phyloP scores from a whole-genome alignment of 2,329 filamentous ascomycete species.

The Penicillium sp. region DNA sequence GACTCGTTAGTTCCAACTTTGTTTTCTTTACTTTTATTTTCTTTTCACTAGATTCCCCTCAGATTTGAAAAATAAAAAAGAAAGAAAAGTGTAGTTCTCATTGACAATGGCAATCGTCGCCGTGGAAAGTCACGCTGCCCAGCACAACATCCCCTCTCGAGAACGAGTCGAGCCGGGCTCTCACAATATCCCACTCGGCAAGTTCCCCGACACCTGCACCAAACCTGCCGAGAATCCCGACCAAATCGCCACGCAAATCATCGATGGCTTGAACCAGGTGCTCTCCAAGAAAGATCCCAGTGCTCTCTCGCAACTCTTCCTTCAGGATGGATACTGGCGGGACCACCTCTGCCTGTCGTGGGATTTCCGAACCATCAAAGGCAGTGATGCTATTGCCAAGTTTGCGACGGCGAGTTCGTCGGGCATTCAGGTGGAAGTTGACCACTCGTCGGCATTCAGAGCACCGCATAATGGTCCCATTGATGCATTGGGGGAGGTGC shows the following conservation, averaged over 20 bases:
- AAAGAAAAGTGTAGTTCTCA: background rate
- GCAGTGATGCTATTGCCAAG: conserved; percentile 35
- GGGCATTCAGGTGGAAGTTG: conserved; percentile 43
- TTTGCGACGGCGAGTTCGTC: conserved; percentile 36
- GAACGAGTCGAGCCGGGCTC: conserved; percentile 49
- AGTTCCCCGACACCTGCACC: conserved; percentile 38
- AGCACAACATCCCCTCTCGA: conserved; percentile 27
- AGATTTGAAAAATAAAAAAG: no score
- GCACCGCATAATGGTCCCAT: conserved; percentile 44
- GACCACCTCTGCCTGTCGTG: conserved; percentile 54
- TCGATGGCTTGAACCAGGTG: conserved; percentile 37
- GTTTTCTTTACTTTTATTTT: no score
- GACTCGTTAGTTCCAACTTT: no score
- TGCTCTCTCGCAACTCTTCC: conserved; percentile 41
- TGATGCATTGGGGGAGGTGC: conserved; percentile 45
- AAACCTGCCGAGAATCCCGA: conserved; percentile 32
- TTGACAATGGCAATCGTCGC: conserved; percentile 9
- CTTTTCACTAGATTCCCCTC: no score
- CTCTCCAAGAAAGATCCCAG: conserved; percentile 31
- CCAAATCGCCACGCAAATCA: conserved; percentile 32
- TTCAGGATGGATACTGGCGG: conserved; percentile 51
- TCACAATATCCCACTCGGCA: conserved; percentile 44
- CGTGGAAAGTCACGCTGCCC: background rate
- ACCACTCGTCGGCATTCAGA: conserved; percentile 42
- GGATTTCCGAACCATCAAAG: conserved; percentile 51